A percentile compares a stretch with the other conserved stretches of the same genome.
phyloP scores from a whole-genome alignment of 805 yeast species.

The Candida khao-thaluensis region DNA sequence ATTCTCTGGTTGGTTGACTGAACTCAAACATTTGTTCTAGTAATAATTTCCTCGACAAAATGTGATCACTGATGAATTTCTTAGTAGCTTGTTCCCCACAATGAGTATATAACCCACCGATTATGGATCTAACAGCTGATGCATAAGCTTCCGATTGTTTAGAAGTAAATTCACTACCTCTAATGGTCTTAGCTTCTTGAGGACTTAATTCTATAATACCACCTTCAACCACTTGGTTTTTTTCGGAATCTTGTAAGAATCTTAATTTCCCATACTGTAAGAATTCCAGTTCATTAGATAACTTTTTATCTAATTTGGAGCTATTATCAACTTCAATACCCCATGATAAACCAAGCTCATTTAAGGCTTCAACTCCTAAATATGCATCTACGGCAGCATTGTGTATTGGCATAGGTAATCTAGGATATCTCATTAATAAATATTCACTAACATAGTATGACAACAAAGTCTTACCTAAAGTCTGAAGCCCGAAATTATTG shows the following conservation, averaged over 20 bases:
- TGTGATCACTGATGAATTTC: conserved; percentile 67
- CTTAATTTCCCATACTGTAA: conserved; percentile 70
- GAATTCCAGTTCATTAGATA: conserved; percentile 66
- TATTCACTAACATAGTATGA: conserved; percentile 74
- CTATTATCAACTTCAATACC: conserved; percentile 80
- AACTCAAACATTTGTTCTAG: conserved; percentile 74
- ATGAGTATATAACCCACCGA: conserved; percentile 80
- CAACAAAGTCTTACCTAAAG: conserved; percentile 78
- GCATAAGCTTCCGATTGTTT: conserved; percentile 53
- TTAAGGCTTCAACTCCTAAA: conserved; percentile 64
- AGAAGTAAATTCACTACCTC: conserved; percentile 25
- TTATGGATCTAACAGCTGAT: conserved; percentile 73
- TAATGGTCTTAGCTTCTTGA: conserved; percentile 22
- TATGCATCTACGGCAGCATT: conserved; percentile 75
- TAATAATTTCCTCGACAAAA: conserved; percentile 80
- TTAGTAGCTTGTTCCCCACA: conserved; percentile 64
- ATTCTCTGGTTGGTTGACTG: conserved; percentile 81
- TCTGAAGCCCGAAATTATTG: conserved; percentile 74
- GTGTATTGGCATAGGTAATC: conserved; percentile 80
- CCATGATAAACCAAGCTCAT: conserved; percentile 73
- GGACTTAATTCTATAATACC: conserved; percentile 49
- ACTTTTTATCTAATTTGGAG: conserved; percentile 60
- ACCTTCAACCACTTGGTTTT: conserved; percentile 35
- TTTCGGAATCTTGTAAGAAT: conserved; percentile 35
- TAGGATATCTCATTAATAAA: conserved; percentile 75